Conservation (phyloP, 2,329 filamentous ascomycete genomes). For the Aspergillus nomiae region DNA sequence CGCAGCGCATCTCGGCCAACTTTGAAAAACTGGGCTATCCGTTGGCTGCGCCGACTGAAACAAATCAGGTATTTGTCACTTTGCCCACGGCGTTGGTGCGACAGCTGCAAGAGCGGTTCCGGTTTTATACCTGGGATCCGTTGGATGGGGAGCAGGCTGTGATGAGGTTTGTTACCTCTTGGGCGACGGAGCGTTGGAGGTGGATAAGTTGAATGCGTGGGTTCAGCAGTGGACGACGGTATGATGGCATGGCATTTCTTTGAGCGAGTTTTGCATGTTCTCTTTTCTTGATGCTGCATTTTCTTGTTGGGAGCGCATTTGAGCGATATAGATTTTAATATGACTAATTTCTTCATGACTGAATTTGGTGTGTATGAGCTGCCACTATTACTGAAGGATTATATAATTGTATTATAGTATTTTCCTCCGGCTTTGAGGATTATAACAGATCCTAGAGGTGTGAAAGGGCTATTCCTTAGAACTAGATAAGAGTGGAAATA, state of each 20-base stretch:
- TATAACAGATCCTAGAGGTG: background rate
- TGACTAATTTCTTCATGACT: background rate
- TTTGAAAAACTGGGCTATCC: conserved; percentile 47
- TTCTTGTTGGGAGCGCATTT: background rate
- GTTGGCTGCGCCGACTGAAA: conserved; percentile 50
- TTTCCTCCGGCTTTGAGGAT: no score
- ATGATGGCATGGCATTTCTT: conserved; percentile 1
- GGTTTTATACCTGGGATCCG: conserved; percentile 54
- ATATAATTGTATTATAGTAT: no score
- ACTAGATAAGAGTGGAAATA: no score
- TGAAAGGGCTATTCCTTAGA: no score
- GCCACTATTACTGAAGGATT: background rate
- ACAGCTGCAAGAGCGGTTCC: conserved; percentile 46
- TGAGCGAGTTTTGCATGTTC: background rate
- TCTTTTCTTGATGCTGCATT: background rate
- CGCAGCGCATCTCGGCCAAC: conserved; percentile 47
- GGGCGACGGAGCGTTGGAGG: conserved; percentile 51
- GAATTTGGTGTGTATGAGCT: background rate
- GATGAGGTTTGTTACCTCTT: conserved; percentile 53
- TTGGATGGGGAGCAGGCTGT: conserved; percentile 42
- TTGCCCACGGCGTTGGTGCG: conserved; percentile 44
- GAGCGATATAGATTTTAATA: background rate
- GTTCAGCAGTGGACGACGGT: conserved; percentile 28
- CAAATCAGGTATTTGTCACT: conserved; percentile 55
- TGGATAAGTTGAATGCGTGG: conserved; percentile 41